phyloP scores from a whole-genome alignment of 495 filamentous ascomycete species.

The Neurospora intermedia region DNA sequence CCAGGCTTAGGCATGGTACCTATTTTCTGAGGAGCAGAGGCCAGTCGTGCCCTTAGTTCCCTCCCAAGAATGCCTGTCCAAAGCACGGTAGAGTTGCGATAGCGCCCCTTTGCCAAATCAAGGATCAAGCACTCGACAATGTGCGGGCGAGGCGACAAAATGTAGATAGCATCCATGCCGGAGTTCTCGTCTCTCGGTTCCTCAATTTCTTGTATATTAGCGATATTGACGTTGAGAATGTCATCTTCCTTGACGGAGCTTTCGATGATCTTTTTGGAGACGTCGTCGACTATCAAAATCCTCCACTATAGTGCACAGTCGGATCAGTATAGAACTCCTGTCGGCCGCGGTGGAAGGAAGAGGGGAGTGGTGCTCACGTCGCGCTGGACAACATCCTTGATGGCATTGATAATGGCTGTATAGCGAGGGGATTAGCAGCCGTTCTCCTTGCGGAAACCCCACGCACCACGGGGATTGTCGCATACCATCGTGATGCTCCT shows the following conservation, averaged over 20 bases:
- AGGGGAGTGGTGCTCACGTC: conserved; percentile 33
- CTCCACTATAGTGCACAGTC: conserved; percentile 61
- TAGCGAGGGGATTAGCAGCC: not conserved
- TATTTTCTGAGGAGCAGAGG: conserved; percentile 58
- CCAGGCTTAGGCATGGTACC: conserved; percentile 15
- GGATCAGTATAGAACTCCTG: conserved; percentile 4
- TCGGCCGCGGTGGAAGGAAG: not conserved
- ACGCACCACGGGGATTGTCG: not conserved
- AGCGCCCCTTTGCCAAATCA: conserved; percentile 75
- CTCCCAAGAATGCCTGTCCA: conserved; percentile 56
- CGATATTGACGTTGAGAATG: conserved; percentile 88
- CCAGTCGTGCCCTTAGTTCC: conserved; percentile 31
- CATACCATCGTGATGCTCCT: conserved; percentile 26
- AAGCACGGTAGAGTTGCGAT: conserved; percentile 62
- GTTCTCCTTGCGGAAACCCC: not conserved
- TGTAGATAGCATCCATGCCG: conserved; percentile 87
- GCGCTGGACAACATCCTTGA: conserved; percentile 43
- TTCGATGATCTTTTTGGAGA: conserved; percentile 68
- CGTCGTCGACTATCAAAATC: conserved; percentile 78
- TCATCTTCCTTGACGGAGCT: conserved; percentile 88
- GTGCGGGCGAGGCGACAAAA: conserved; percentile 73
- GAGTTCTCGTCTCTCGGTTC: conserved; percentile 65
- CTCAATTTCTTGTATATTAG: conserved; percentile 89
- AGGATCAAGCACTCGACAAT: conserved; percentile 89
- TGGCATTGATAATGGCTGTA: conserved; percentile 36